Conservation (phyloP, 352 stramenopile species). For the Globisporangium canariense region DNA sequence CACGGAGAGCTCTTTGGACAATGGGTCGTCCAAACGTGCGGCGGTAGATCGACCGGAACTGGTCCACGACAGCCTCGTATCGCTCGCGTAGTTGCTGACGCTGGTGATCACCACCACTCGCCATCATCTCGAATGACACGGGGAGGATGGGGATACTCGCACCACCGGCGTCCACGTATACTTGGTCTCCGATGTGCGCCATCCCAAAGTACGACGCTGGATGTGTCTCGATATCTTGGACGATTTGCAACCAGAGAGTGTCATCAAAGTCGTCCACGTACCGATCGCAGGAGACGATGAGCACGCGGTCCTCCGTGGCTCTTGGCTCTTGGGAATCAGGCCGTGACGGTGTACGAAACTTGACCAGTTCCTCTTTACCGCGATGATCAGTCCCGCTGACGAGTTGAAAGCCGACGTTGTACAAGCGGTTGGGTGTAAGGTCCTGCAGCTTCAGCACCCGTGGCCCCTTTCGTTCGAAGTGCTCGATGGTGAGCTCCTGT, state of each 20-base stretch:
- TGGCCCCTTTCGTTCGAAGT: constrained; percentile 13
- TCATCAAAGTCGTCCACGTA: constrained; percentile 60
- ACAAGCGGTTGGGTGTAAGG: constrained; percentile 34
- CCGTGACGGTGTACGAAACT: constrained; percentile 28
- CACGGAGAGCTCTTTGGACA: constrained; percentile 49
- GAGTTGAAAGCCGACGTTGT: constrained; percentile 26
- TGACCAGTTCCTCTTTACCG: constrained; percentile 23
- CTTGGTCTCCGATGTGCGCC: constrained; percentile 53
- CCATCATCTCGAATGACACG: constrained; percentile 8
- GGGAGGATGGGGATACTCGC: constrained; percentile 29
- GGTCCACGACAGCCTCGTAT: constrained; percentile 28
- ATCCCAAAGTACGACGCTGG: constrained; percentile 43
- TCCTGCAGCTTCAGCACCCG: constrained; percentile 26
- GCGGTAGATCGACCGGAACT: constrained; percentile 61
- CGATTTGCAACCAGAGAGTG: constrained; percentile 35
- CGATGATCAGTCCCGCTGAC: background rate
- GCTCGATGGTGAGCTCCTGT: constrained; percentile 6
- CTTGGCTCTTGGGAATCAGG: background rate
- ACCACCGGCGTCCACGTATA: constrained; percentile 45
- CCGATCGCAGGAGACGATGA: constrained; percentile 58
- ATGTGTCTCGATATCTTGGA: constrained; percentile 30
- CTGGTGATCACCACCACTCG: background rate
- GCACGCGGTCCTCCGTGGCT: constrained; percentile 18
- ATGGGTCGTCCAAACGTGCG: constrained; percentile 42
- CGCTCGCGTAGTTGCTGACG: constrained; percentile 6